Evolutionary conservation across 176 grass and related monocot genomes (phyloP).

Genomic region (Microstegium vimineum): DNA sequence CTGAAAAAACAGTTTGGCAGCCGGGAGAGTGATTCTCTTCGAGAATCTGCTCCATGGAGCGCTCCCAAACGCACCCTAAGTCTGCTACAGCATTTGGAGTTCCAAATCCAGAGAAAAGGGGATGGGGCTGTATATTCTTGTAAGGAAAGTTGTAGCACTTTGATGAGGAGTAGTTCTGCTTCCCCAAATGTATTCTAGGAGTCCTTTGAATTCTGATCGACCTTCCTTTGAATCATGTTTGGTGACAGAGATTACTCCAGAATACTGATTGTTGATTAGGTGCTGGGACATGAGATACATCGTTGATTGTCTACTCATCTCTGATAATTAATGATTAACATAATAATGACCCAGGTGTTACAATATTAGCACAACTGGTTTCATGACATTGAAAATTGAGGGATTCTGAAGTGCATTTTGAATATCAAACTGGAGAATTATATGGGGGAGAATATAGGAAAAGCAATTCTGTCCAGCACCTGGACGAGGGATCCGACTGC

Average conservation of each 20-base stretch:
- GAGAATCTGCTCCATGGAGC: too few relatives aligned
- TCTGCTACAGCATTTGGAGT: too few relatives aligned
- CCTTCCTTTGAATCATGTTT: too few relatives aligned
- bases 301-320: background rate
- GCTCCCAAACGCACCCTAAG: too few relatives aligned
- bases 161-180: too few relatives aligned
- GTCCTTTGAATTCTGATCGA: too few relatives aligned
- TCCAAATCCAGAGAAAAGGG: too few relatives aligned
- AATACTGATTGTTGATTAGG: background rate
- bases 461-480: conserved; percentile 27
- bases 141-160: too few relatives aligned
- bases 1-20: too few relatives aligned
- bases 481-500: conserved; percentile 67
- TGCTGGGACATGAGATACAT: background rate
- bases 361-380: background rate
- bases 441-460: background rate
- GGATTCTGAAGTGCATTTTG: background rate
- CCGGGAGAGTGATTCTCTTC: too few relatives aligned
- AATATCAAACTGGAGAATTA: background rate
- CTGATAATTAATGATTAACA: background rate
- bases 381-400: background rate
- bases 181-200: too few relatives aligned
- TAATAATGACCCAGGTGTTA: background rate
- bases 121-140: too few relatives aligned
- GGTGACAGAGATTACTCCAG: background rate